Evolutionary conservation across 129 eudicot species (phyloP).

Genomic region (Solidago caesia): DNA sequence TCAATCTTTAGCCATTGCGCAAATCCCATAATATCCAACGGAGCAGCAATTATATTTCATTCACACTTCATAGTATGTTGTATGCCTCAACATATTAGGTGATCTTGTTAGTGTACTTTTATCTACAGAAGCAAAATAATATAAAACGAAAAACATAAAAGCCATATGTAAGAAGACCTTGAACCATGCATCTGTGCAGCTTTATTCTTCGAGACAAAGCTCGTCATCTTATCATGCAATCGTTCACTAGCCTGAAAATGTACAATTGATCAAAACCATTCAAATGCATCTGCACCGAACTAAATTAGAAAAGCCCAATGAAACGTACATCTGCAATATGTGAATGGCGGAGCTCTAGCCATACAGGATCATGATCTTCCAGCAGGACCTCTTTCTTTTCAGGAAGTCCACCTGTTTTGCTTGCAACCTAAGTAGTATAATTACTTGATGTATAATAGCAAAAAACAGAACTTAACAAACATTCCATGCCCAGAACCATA

Average conservation of each 20-base stretch:
- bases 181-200: constrained; percentile 91
- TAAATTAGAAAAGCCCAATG: neutral
- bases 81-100: constrained; percentile 10
- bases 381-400: constrained; percentile 94
- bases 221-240: constrained; percentile 89
- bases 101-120: constrained; percentile 14
- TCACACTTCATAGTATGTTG: constrained; percentile 1
- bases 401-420: constrained; percentile 76
- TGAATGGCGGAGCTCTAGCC: constrained; percentile 97
- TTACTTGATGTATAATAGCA: constrained; percentile 34
- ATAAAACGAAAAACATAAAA: neutral
- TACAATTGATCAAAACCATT: constrained; percentile 28
- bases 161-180: constrained; percentile 52
- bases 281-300: neutral
- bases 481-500: constrained; percentile 18
- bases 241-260: constrained; percentile 89
- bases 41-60: constrained; percentile 7
- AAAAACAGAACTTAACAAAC: constrained; percentile 17
- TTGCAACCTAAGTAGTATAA: constrained; percentile 64
- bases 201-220: constrained; percentile 78
- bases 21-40: constrained; percentile 13
- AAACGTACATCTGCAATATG: constrained; percentile 94
- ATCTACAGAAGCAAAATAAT: neutral
- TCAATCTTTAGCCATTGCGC: constrained; percentile 18
- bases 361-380: constrained; percentile 95